These are phyloP conservation scores for Cornus suecica DNA, from an alignment of 148 eudicot genomes.

Conservation along the genomic window DNA sequence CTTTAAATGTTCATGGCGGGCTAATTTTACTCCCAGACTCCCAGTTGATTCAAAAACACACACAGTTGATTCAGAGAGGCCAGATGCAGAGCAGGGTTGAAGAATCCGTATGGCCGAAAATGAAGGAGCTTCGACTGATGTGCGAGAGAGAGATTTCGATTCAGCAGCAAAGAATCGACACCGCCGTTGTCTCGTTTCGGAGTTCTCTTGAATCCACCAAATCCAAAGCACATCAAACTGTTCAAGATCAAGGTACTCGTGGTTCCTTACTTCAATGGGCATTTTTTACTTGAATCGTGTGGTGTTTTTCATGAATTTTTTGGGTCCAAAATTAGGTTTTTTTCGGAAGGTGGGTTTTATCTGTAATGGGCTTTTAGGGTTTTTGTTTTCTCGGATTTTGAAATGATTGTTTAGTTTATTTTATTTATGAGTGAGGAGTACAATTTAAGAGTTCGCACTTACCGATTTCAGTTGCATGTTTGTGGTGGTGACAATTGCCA, in stretches of 20 bases:
- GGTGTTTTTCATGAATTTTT: constrained; percentile 9
- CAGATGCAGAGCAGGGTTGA: constrained; percentile 22
- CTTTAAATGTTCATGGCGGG: background rate
- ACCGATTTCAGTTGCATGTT: background rate
- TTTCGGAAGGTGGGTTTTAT: background rate
- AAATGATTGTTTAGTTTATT: background rate
- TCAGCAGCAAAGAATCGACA: constrained; percentile 39
- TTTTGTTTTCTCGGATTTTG: background rate
- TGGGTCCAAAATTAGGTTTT: constrained; percentile 11
- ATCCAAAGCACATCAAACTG: constrained; percentile 30
- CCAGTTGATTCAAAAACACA: background rate
- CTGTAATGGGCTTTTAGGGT: background rate
- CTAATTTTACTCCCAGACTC: background rate
- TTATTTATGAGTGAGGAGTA: background rate
- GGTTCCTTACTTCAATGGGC: background rate
- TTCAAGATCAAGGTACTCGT: constrained; percentile 47
- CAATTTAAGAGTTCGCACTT: background rate
- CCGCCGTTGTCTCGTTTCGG: constrained; percentile 16
- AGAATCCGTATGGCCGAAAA: constrained; percentile 26
- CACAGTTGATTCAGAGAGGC: background rate
- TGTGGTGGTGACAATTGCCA: background rate
- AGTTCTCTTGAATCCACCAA: constrained; percentile 38
- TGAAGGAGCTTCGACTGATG: constrained; percentile 45
- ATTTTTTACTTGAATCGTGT: background rate
- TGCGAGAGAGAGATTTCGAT: constrained; percentile 55